A percentile compares a stretch with the other conserved stretches of the same genome.
Conservation (phyloP, 139 green algal species). For the Tetraselmis chui region DNA sequence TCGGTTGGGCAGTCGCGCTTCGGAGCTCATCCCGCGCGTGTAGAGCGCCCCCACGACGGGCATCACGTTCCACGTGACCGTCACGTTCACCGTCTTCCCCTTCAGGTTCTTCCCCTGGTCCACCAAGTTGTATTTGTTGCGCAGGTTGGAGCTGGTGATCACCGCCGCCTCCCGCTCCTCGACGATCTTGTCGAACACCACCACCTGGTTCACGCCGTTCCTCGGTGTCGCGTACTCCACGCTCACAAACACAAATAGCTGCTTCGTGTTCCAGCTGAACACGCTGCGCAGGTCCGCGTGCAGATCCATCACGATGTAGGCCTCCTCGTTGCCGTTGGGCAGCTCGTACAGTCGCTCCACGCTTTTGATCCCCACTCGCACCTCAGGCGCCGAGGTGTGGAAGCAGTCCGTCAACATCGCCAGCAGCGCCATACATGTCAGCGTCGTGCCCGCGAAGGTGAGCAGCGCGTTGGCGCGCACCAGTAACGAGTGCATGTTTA, state of each 20-base stretch:
- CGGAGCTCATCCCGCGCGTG: slow-evolving; percentile 1
- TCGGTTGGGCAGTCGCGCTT: slow-evolving; percentile 10
- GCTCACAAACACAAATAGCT: slow-evolving; percentile 67
- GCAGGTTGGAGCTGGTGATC: slow-evolving; percentile 24
- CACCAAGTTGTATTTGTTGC: slow-evolving; percentile 61
- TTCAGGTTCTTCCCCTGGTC: slow-evolving; percentile 54
- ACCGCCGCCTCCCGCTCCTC: slow-evolving; percentile 31
- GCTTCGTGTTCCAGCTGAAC: slow-evolving; percentile 87
- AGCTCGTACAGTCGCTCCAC: not conserved
- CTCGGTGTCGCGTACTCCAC: slow-evolving; percentile 40
- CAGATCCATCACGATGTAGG: slow-evolving; percentile 48
- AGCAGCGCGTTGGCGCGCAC: not conserved
- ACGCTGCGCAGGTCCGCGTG: slow-evolving; percentile 56
- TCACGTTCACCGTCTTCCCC: slow-evolving; percentile 56
- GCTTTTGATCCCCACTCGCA: not conserved
- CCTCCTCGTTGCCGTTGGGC: slow-evolving; percentile 27
- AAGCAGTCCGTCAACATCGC: not conserved
- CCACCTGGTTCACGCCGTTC: slow-evolving; percentile 59
- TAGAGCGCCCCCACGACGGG: slow-evolving; percentile 49
- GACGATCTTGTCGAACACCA: slow-evolving; percentile 74
- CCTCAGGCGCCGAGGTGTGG: not conserved
- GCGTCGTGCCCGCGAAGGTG: not conserved
- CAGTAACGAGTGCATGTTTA: not conserved
- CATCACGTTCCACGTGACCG: slow-evolving; percentile 76
- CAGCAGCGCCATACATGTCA: not conserved